Evolutionary conservation across 2,329 filamentous ascomycete genomes (phyloP).

Genomic region (Phialocephala sp.): DNA sequence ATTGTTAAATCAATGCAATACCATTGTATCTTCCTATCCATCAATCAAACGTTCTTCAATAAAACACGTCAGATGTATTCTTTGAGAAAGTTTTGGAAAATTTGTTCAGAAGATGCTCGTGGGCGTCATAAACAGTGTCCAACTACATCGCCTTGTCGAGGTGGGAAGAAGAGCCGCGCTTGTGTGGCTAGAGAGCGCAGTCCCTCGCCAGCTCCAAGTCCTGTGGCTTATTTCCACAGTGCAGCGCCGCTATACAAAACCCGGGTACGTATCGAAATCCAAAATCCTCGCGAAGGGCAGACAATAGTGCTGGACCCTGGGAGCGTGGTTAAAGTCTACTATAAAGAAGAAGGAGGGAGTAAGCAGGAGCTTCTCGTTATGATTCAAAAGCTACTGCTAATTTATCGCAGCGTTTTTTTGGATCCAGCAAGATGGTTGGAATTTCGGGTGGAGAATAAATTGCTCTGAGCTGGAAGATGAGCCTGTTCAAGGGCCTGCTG

Average conservation of each 20-base stretch:
- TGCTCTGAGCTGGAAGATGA: neutral
- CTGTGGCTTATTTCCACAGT: neutral
- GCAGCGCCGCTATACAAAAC: neutral
- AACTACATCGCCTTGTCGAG: no score
- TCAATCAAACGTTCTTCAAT: no score
- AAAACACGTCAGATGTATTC: no score
- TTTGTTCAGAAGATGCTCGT: no score
- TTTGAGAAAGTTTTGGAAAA: no score
- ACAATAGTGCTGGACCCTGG: neutral
- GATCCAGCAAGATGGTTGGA: neutral
- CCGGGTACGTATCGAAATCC: neutral
- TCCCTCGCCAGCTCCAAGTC: neutral
- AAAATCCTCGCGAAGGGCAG: neutral
- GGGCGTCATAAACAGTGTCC: no score
- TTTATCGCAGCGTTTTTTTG: neutral
- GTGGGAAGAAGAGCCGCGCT: no score
- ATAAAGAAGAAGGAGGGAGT: neutral
- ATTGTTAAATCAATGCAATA: no score
- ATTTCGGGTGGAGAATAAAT: neutral
- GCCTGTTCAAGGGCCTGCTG: neutral
- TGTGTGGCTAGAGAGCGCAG: neutral
- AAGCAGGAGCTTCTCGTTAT: neutral
- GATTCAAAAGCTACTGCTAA: neutral
- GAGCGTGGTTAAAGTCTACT: neutral
- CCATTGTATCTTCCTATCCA: no score